phyloP scores from a whole-genome alignment of 2,329 filamentous ascomycete genomes.

The Polytolypa hystricis region DNA sequence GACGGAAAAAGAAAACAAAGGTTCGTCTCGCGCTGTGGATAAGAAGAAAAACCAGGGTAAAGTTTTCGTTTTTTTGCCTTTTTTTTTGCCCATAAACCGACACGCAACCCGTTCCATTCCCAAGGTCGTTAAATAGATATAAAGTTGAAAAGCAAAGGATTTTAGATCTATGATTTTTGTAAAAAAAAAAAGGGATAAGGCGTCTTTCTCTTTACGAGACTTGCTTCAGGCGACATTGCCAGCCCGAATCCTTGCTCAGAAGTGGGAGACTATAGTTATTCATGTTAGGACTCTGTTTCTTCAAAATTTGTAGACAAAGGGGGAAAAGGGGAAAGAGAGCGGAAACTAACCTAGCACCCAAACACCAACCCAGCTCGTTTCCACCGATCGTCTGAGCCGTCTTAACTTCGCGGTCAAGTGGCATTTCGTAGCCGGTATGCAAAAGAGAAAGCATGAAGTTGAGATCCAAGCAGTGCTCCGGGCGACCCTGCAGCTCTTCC shows the following conservation, averaged over 20 bases:
- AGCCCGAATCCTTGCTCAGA: conserved; percentile 69
- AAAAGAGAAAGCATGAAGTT: conserved; percentile 92
- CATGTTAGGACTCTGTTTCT: conserved; percentile 26
- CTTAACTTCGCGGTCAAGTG: conserved; percentile 87
- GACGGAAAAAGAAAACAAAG: too few species aligned
- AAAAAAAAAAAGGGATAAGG: background rate
- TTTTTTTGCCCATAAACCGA: too few species aligned
- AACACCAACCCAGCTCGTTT: conserved; percentile 94
- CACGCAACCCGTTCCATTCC: too few species aligned
- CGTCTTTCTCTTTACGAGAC: conserved; percentile 42
- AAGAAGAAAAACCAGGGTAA: too few species aligned
- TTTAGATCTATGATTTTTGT: too few species aligned
- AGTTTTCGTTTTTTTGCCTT: too few species aligned
- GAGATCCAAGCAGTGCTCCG: conserved; percentile 87
- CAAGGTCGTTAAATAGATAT: too few species aligned
- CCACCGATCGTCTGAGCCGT: conserved; percentile 98
- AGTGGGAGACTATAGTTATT: conserved; percentile 63
- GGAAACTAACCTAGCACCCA: conserved; percentile 72
- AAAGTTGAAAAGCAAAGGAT: too few species aligned
- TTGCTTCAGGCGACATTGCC: conserved; percentile 78
- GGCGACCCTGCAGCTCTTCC: conserved; percentile 66
- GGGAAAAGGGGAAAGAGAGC: conserved; percentile 8
- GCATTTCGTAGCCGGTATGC: conserved; percentile 97
- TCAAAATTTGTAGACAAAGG: background rate
- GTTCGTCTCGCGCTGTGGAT: too few species aligned